phyloP scores from a whole-genome alignment of 495 filamentous ascomycete genomes.

The Xylaria nigripes region DNA sequence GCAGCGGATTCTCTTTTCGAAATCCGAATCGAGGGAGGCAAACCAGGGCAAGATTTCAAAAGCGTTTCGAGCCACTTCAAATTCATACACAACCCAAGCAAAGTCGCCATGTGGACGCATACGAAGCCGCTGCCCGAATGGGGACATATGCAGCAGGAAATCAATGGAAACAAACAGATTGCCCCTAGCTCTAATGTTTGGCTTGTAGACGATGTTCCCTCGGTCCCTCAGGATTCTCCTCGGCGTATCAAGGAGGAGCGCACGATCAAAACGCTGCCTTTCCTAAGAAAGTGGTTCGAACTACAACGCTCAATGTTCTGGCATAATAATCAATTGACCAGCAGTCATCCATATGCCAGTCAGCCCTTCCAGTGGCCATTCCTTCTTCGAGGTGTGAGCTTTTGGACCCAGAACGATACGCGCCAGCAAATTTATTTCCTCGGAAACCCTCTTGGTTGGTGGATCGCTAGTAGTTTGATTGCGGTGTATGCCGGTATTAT shows the following conservation, averaged over 20 bases:
- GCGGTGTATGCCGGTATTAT: constrained; percentile 92
- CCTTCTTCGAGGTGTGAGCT: constrained; percentile 90
- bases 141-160: constrained; percentile 94
- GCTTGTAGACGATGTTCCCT: constrained; percentile 86
- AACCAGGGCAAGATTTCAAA: constrained; percentile 74
- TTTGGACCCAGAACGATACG: constrained; percentile 98
- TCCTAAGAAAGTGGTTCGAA: constrained; percentile 92
- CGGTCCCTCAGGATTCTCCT: constrained; percentile 56
- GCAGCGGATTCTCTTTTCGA: constrained; percentile 91
- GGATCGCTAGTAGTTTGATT: constrained; percentile 83
- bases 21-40: constrained; percentile 80
- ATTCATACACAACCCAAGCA: constrained; percentile 82
- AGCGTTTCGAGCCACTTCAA: constrained; percentile 89
- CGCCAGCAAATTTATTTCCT: constrained; percentile 97
- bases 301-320: constrained; percentile 97
- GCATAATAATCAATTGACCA: constrained; percentile 96
- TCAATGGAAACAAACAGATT: constrained; percentile 98
- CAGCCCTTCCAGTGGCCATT: constrained; percentile 98
- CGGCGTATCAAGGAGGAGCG: constrained; percentile 64
- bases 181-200: constrained; percentile 85
- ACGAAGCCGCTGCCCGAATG: constrained; percentile 88
- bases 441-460: constrained; percentile 96
- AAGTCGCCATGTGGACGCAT: constrained; percentile 99
- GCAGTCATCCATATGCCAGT: constrained; percentile 90
- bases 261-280: constrained; percentile 73